A percentile compares a stretch with the other conserved stretches of the same genome.
phyloP scores from a whole-genome alignment of 805 yeast species.

The Hemisphaericaspora nanyangensis region DNA sequence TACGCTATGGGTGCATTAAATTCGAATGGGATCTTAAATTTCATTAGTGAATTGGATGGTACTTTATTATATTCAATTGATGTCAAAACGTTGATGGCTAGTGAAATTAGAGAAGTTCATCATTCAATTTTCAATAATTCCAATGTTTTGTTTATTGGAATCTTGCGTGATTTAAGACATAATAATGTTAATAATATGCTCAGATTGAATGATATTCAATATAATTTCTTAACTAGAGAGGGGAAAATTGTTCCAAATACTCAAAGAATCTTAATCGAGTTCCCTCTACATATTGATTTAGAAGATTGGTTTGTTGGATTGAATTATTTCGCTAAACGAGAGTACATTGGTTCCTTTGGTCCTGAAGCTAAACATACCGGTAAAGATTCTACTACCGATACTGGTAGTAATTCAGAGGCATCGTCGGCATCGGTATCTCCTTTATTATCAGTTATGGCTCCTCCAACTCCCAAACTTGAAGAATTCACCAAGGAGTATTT shows the following conservation, averaged over 20 bases:
- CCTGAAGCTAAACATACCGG: conserved; percentile 3
- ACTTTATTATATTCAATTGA: conserved; percentile 56
- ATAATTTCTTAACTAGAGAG: conserved; percentile 28
- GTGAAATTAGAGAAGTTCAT: conserved; percentile 64
- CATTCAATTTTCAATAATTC: conserved; percentile 59
- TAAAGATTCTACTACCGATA: neutral
- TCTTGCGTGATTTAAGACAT: conserved; percentile 49
- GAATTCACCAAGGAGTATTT: conserved; percentile 33
- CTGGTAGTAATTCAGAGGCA: neutral
- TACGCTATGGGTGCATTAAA: conserved; percentile 66
- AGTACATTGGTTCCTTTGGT: conserved; percentile 39
- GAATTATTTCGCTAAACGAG: conserved; percentile 58
- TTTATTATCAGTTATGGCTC: too few relatives aligned
- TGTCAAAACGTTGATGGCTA: conserved; percentile 45
- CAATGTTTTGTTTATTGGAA: conserved; percentile 57
- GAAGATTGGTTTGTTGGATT: conserved; percentile 77
- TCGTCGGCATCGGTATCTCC: conserved; percentile 2
- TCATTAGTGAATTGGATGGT: conserved; percentile 64
- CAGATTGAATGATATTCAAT: conserved; percentile 16
- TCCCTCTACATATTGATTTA: conserved; percentile 63
- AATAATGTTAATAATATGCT: conserved; percentile 32
- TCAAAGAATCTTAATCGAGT: conserved; percentile 51
- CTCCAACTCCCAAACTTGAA: conserved; percentile 10
- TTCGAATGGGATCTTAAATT: conserved; percentile 58
- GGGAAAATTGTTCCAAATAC: conserved; percentile 29